A percentile compares a stretch with the other conserved stretches of the same genome.
Evolutionary conservation across 2,329 filamentous ascomycete species (phyloP).

Genomic region (Penicillium paneum): DNA sequence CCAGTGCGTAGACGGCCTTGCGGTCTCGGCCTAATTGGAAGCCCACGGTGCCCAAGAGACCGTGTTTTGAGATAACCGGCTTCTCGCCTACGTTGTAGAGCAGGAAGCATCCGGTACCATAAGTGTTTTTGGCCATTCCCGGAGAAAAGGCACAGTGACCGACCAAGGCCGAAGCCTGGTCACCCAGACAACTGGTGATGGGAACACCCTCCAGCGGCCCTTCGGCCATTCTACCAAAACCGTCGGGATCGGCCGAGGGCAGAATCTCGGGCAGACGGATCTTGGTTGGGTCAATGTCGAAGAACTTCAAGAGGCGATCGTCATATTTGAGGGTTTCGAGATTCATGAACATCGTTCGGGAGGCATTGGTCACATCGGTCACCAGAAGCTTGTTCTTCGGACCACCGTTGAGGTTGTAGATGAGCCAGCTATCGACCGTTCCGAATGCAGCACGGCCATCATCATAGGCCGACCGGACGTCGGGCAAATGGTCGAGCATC

Average conservation of each 20-base stretch:
- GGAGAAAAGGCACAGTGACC: conserved; percentile 80
- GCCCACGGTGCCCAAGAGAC: conserved; percentile 79
- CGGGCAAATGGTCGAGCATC: conserved; percentile 69
- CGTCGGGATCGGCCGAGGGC: conserved; percentile 69
- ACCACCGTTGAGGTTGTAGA: conserved; percentile 76
- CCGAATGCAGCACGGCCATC: conserved; percentile 75
- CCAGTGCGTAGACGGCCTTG: conserved; percentile 73
- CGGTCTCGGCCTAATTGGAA: conserved; percentile 72
- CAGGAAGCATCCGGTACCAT: conserved; percentile 85
- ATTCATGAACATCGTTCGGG: conserved; percentile 93
- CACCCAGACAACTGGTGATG: conserved; percentile 81
- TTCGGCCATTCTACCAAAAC: conserved; percentile 64
- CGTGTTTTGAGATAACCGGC: conserved; percentile 80
- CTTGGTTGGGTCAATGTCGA: conserved; percentile 69
- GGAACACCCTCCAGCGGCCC: conserved; percentile 66
- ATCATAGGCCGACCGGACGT: conserved; percentile 71
- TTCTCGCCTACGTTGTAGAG: conserved; percentile 83
- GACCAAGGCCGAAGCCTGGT: conserved; percentile 81
- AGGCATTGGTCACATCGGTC: conserved; percentile 84
- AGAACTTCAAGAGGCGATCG: conserved; percentile 72
- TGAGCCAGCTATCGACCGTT: conserved; percentile 83
- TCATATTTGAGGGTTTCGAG: conserved; percentile 77
- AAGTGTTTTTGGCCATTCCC: conserved; percentile 85
- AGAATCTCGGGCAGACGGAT: conserved; percentile 78
- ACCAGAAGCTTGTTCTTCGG: conserved; percentile 67